A percentile compares a stretch with the other conserved stretches of the same genome.
These are phyloP conservation scores for Scheffersomyces stipitis DNA, from an alignment of 805 yeast genomes.

Conservation along the genomic window DNA sequence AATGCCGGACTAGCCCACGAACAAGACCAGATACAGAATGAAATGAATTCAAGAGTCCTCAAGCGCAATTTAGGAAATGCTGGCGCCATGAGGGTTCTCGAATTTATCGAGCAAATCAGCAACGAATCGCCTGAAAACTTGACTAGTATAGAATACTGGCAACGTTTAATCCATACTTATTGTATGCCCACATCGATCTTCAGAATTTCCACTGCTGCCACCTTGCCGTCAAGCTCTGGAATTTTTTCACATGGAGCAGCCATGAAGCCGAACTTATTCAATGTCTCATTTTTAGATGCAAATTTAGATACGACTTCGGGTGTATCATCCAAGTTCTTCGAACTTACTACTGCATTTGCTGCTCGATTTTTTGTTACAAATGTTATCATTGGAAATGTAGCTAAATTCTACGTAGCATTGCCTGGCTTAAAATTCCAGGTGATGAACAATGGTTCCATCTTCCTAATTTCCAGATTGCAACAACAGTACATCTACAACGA, in stretches of 20 bases:
- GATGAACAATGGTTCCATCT: constrained; percentile 38
- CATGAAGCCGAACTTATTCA: constrained; percentile 1
- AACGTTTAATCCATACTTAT: constrained; percentile 29
- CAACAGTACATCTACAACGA: constrained; percentile 52
- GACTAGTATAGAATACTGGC: constrained; percentile 36
- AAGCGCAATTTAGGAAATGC: constrained; percentile 44
- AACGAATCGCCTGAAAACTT: constrained; percentile 31
- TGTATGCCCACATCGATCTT: constrained; percentile 32
- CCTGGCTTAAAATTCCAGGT: constrained; percentile 43
- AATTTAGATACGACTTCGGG: constrained; percentile 6
- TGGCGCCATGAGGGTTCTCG: constrained; percentile 38
- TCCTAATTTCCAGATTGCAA: constrained; percentile 28
- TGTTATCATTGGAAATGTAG: constrained; percentile 44
- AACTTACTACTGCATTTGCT: constrained; percentile 61
- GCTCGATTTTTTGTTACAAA: constrained; percentile 59
- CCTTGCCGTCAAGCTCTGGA: constrained; percentile 2
- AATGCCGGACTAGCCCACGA: background rate
- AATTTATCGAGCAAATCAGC: constrained; percentile 38
- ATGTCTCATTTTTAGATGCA: background rate
- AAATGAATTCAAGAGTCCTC: constrained; percentile 32
- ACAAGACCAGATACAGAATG: constrained; percentile 20
- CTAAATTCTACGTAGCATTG: constrained; percentile 25
- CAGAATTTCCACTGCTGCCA: constrained; percentile 25
- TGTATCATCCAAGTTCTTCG: constrained; percentile 45
- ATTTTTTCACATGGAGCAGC: background rate